Conservation (phyloP, 352 stramenopile species). For the Elongisporangium anandrum region DNA sequence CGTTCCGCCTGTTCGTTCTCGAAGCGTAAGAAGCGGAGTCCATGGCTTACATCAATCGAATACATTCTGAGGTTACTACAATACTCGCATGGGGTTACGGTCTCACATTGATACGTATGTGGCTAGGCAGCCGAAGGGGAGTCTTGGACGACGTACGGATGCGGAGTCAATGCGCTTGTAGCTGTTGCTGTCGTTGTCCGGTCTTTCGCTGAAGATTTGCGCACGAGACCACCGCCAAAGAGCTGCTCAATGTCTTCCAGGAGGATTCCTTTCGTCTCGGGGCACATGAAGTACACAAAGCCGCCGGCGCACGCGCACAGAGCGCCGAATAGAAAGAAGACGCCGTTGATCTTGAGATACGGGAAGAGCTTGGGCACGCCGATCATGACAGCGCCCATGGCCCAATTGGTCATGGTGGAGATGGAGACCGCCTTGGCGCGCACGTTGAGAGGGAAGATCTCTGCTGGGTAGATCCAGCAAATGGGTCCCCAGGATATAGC, state of each 20-base stretch:
- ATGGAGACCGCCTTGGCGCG: slow-evolving; percentile 36
- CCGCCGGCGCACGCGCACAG: slow-evolving; percentile 23
- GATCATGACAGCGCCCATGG: slow-evolving; percentile 27
- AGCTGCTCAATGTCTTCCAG: slow-evolving; percentile 36
- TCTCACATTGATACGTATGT: neutral
- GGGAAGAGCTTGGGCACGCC: slow-evolving; percentile 43
- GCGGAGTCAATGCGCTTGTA: neutral
- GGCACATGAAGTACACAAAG: slow-evolving; percentile 37
- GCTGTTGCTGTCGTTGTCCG: neutral
- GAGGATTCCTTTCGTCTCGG: slow-evolving; percentile 33
- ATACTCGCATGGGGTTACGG: neutral
- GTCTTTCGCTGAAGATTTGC: neutral
- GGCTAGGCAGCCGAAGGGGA: neutral
- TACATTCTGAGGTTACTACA: neutral
- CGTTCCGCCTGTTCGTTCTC: slow-evolving; percentile 63
- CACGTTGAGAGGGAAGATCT: slow-evolving; percentile 52
- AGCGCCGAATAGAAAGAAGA: slow-evolving; percentile 51
- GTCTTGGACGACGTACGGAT: neutral
- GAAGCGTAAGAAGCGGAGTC: slow-evolving; percentile 21
- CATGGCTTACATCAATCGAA: slow-evolving; percentile 1
- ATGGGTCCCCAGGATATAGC: slow-evolving; percentile 50
- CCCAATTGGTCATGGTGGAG: slow-evolving; percentile 33
- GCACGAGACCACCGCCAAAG: slow-evolving; percentile 14
- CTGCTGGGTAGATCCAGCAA: slow-evolving; percentile 53
- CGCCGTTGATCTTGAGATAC: slow-evolving; percentile 35